These are phyloP conservation scores for Buddleja alternifolia DNA, from an alignment of 257 asterid species.

Conservation along the genomic window DNA sequence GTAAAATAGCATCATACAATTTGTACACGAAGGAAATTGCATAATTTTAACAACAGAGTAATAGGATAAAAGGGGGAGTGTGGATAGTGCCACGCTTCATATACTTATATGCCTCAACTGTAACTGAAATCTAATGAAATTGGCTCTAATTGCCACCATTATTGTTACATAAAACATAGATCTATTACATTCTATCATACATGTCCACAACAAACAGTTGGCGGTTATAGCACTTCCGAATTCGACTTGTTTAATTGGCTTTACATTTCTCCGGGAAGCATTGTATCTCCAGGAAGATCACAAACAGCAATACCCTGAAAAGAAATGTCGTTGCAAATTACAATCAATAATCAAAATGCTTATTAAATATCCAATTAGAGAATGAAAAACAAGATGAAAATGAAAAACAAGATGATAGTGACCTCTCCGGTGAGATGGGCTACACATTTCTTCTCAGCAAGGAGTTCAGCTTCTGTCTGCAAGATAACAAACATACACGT, in stretches of 20 bases:
- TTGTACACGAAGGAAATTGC: no score
- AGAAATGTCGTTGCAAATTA: no score
- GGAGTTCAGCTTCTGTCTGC: constrained; percentile 96
- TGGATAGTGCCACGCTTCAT: no score
- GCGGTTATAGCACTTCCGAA: no score
- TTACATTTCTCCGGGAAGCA: constrained; percentile 99
- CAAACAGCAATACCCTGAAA: constrained; percentile 86
- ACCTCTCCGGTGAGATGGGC: constrained; percentile 99
- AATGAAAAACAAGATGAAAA: no score
- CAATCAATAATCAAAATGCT: background rate
- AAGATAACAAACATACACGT: background rate
- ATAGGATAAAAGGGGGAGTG: no score
- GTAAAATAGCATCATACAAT: no score
- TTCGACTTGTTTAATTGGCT: background rate
- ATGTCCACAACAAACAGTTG: no score
- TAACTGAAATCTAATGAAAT: constrained; percentile 17
- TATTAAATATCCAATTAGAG: background rate
- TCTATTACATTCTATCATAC: constrained; percentile 9
- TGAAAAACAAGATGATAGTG: background rate
- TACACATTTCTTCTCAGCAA: constrained; percentile 95
- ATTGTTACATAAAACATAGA: constrained; percentile 11
- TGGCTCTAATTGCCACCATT: constrained; percentile 30
- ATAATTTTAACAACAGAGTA: no score
- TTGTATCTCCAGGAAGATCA: constrained; percentile 93
- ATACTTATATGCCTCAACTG: no score